These are phyloP conservation scores for Ceratobasidium sp. DNA, from an alignment of 1,284 basidiomycete genomes.

Conservation along the genomic window DNA sequence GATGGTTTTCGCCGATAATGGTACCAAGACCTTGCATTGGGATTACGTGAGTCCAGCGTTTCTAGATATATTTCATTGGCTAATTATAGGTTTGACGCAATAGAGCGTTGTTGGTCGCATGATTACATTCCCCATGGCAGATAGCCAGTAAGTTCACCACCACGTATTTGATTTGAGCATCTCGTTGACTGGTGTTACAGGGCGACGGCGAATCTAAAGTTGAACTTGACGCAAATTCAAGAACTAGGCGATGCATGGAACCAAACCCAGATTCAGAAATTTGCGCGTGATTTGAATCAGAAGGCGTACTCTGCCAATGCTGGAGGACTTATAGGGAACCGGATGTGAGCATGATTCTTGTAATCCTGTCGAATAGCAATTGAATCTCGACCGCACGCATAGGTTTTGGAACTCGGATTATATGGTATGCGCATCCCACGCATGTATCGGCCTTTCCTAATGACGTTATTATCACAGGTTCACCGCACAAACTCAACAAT, in stretches of 20 bases:
- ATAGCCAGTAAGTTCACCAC: conserved; percentile 34
- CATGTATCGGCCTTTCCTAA: background rate
- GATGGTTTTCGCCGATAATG: conserved; percentile 39
- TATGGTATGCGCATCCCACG: conserved; percentile 56
- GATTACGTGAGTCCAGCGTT: conserved; percentile 39
- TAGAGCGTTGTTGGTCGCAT: conserved; percentile 40
- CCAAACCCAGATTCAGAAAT: conserved; percentile 6
- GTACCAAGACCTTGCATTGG: conserved; percentile 39
- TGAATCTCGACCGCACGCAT: background rate
- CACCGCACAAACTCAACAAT: conserved; percentile 66
- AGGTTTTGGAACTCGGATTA: conserved; percentile 72
- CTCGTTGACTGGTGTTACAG: background rate
- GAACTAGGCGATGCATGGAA: conserved; percentile 39
- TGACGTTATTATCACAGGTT: conserved; percentile 56
- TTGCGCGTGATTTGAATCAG: conserved; percentile 24
- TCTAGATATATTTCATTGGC: background rate
- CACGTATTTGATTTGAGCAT: background rate
- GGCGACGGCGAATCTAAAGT: conserved; percentile 36
- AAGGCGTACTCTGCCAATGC: conserved; percentile 60
- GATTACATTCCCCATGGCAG: conserved; percentile 39
- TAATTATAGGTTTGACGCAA: background rate
- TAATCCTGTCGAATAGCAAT: background rate
- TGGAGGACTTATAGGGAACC: conserved; percentile 63
- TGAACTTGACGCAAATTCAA: conserved; percentile 39
- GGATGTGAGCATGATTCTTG: conserved; percentile 49